These are phyloP conservation scores for Zasmidium citrigriseum DNA, from an alignment of 2,329 filamentous ascomycete species.

Conservation along the genomic window DNA sequence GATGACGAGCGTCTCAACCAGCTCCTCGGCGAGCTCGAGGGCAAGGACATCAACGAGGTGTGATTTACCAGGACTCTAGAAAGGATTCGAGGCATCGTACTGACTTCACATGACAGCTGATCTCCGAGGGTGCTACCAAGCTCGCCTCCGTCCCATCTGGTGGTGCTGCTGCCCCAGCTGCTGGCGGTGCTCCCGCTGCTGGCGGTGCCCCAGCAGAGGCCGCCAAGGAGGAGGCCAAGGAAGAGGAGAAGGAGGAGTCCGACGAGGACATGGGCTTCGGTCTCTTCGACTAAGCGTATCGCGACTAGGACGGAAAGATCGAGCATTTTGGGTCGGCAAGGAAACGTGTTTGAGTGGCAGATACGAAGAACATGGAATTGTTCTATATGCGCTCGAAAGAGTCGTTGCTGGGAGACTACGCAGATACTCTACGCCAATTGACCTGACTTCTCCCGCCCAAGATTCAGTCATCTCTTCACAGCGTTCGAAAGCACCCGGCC, in stretches of 20 bases:
- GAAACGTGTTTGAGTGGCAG: neutral
- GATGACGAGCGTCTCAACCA: conserved; percentile 82
- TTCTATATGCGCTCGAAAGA: neutral
- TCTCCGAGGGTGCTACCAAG: conserved; percentile 85
- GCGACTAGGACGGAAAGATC: neutral
- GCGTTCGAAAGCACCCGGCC: too few relatives aligned
- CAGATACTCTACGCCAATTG: neutral
- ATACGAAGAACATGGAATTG: neutral
- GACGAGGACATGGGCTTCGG: conserved; percentile 75
- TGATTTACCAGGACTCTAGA: conserved; percentile 33
- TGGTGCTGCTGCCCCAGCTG: conserved; percentile 71
- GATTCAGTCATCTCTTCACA: too few relatives aligned
- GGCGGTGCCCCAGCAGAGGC: conserved; percentile 68
- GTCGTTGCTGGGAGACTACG: neutral
- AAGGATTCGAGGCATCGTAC: neutral
- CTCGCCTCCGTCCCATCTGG: conserved; percentile 96
- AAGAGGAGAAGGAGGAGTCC: conserved; percentile 78
- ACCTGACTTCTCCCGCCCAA: neutral
- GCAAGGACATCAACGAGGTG: conserved; percentile 92
- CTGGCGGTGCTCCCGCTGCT: conserved; percentile 67
- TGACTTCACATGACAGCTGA: conserved; percentile 64
- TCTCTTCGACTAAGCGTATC: conserved; percentile 63
- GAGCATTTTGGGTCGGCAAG: neutral
- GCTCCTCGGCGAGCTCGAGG: conserved; percentile 87
- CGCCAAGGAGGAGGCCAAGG: conserved; percentile 57